These are phyloP conservation scores for Teratosphaeria gauchensis DNA, from an alignment of 2,329 filamentous ascomycete species.

Conservation along the genomic window DNA sequence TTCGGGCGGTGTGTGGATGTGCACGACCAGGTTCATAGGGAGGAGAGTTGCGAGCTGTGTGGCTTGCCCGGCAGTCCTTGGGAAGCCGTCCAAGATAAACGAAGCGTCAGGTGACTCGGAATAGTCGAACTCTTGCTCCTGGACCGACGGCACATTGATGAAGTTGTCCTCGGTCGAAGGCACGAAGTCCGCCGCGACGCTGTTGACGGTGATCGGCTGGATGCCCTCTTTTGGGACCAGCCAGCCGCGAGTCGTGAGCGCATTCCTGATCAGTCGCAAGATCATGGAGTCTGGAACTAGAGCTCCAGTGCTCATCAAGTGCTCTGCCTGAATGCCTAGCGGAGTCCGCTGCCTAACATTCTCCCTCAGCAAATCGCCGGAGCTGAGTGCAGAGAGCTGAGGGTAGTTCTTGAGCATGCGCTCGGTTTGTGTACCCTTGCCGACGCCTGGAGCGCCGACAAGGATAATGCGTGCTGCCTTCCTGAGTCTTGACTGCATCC, in stretches of 20 bases:
- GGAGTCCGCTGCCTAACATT: conserved; percentile 86
- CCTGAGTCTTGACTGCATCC: conserved; percentile 41
- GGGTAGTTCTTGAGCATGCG: conserved; percentile 78
- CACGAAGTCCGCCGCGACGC: conserved; percentile 27
- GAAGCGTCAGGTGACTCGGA: conserved; percentile 68
- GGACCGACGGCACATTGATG: conserved; percentile 28
- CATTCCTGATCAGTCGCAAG: conserved; percentile 81
- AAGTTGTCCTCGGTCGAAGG: conserved; percentile 1
- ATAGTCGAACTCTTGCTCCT: conserved; percentile 33
- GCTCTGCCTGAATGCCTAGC: conserved; percentile 82
- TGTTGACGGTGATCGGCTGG: conserved; percentile 37
- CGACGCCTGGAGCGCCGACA: conserved; percentile 89
- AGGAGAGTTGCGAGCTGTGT: conserved; percentile 66
- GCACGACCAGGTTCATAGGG: conserved; percentile 91
- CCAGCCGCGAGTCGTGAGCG: conserved; percentile 80
- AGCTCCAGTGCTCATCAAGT: conserved; percentile 74
- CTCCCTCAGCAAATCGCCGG: conserved; percentile 80
- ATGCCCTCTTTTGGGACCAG: conserved; percentile 39
- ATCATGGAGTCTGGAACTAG: conserved; percentile 92
- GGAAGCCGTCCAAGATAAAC: conserved; percentile 94
- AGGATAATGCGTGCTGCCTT: conserved; percentile 83
- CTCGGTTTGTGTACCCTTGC: conserved; percentile 89
- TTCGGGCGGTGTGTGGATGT: conserved; percentile 71
- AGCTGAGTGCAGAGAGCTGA: conserved; percentile 83
- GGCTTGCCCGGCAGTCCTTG: conserved; percentile 76